Conservation (phyloP, 305 asterid species). For the Fraxinus dipetala region DNA sequence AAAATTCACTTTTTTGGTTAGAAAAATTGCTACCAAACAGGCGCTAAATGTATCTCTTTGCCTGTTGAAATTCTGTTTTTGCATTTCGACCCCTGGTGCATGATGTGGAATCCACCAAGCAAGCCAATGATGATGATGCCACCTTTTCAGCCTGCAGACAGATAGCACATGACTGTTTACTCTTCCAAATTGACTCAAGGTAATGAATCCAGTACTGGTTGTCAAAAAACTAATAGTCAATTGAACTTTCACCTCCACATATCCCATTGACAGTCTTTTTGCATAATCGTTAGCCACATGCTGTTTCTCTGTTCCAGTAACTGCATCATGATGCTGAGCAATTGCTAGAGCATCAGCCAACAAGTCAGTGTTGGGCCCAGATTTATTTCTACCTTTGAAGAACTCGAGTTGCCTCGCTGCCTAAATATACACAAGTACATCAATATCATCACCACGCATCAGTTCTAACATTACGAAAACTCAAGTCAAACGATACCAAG, state of each 20-base stretch:
- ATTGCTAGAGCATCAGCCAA: slow-evolving; percentile 48
- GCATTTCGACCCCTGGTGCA: slow-evolving; percentile 22
- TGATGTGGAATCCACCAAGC: slow-evolving; percentile 26
- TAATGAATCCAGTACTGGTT: neutral
- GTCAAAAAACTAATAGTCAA: slow-evolving; percentile 10
- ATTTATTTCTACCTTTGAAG: slow-evolving; percentile 38
- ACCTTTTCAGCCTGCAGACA: slow-evolving; percentile 35
- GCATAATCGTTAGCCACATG: slow-evolving; percentile 62
- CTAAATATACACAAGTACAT: slow-evolving; percentile 25
- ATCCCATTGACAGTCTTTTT: slow-evolving; percentile 47
- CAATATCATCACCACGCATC: slow-evolving; percentile 8
- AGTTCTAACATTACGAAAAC: slow-evolving; percentile 1
- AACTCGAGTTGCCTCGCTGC: slow-evolving; percentile 51
- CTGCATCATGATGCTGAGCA: slow-evolving; percentile 68
- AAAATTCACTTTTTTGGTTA: too few species aligned
- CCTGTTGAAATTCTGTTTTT: slow-evolving; percentile 35
- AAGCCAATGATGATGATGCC: slow-evolving; percentile 33
- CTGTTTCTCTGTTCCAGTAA: slow-evolving; percentile 50
- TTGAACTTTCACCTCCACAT: slow-evolving; percentile 39
- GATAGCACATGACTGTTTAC: slow-evolving; percentile 4
- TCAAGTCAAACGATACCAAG: slow-evolving; percentile 40
- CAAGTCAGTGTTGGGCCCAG: slow-evolving; percentile 37
- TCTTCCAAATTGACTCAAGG: slow-evolving; percentile 9
- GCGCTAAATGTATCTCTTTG: slow-evolving; percentile 3
- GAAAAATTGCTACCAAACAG: too few species aligned